A percentile compares a stretch with the other conserved stretches of the same genome.
Conservation (phyloP, 202 grass and related monocot genomes). For the Zoysia matrella region DNA sequence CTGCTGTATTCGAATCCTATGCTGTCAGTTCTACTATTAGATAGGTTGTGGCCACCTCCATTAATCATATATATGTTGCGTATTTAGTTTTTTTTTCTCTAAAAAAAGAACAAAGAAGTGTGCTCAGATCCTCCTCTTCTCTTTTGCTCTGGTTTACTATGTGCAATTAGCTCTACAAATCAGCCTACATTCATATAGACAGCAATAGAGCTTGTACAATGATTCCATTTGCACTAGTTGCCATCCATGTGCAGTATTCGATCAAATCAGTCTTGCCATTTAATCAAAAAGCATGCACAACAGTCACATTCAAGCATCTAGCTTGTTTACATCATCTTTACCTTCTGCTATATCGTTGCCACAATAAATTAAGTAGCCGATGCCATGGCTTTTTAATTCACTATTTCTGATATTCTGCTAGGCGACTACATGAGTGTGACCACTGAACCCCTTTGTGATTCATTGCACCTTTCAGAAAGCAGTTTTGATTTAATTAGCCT, state of each 20-base stretch:
- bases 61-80: neutral
- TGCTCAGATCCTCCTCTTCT: neutral
- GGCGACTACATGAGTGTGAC: conserved; percentile 41
- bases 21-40: neutral
- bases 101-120: neutral
- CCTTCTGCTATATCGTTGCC: conserved; percentile 1
- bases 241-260: neutral
- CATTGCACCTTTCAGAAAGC: conserved; percentile 45
- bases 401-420: conserved; percentile 41
- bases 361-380: conserved; percentile 27
- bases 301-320: conserved; percentile 12
- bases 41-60: neutral
- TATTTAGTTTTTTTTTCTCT: neutral
- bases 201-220: conserved; percentile 15
- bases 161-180: neutral
- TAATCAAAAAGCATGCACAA: conserved; percentile 27
- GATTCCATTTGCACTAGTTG: conserved; percentile 31
- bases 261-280: conserved; percentile 24
- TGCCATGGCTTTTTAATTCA: conserved; percentile 10
- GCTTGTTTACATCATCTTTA: conserved; percentile 5
- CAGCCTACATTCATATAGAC: conserved; percentile 7
- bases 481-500: neutral
- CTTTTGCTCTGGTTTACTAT: neutral
- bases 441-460: conserved; percentile 21
- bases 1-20: neutral